Conservation (phyloP, 306 rosid species). For the Pterocarpus macrocarpus region DNA sequence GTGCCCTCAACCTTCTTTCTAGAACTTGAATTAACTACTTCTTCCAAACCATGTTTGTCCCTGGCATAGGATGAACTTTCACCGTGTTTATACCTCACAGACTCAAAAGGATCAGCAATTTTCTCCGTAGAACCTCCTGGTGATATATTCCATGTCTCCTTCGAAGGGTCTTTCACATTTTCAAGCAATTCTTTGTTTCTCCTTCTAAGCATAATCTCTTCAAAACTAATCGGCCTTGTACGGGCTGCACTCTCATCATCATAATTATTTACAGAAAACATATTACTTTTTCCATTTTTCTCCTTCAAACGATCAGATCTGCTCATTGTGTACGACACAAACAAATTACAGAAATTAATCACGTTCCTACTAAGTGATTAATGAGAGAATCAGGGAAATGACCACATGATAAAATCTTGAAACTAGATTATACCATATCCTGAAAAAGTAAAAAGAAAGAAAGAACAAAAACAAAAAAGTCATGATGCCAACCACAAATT, state of each 20-base stretch:
- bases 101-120: conserved; percentile 51
- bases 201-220: conserved; percentile 85
- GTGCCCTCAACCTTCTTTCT: conserved; percentile 59
- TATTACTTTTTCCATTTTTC: conserved; percentile 51
- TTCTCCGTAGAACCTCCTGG: conserved; percentile 54
- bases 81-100: conserved; percentile 45
- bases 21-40: conserved; percentile 58
- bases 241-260: conserved; percentile 87
- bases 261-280: conserved; percentile 48
- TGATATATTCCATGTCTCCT: conserved; percentile 45
- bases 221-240: conserved; percentile 87
- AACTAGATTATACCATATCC: conserved; percentile 43
- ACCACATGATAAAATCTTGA: conserved; percentile 30
- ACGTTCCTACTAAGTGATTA: conserved; percentile 24
- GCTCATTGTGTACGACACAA: conserved; percentile 64
- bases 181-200: conserved; percentile 62
- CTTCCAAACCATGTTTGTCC: conserved; percentile 53
- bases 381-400: conserved; percentile 36
- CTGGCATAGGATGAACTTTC: conserved; percentile 50
- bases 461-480: background rate
- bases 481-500: background rate
- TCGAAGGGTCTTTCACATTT: conserved; percentile 52
- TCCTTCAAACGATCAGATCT: conserved; percentile 56
- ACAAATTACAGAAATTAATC: conserved; percentile 36
- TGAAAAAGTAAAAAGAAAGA: conserved; percentile 16